Conservation (phyloP, 176 grass and related monocot genomes). For the Carex littledalei region DNA sequence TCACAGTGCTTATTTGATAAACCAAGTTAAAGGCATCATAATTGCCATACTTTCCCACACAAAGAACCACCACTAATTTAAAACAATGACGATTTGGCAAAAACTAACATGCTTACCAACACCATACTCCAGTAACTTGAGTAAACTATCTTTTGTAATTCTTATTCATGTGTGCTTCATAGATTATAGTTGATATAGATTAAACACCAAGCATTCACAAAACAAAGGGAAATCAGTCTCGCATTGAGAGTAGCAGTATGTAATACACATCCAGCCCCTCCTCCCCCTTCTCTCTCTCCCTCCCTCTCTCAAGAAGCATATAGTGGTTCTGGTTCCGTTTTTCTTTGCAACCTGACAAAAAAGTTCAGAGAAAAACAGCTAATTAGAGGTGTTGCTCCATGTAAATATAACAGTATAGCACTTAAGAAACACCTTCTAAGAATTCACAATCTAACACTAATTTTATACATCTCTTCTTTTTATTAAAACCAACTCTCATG, state of each 20-base stretch:
- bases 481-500: not conserved
- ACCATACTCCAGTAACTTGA: not conserved
- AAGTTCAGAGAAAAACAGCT: conserved; percentile 2
- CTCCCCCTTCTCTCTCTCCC: not conserved
- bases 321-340: conserved; percentile 43
- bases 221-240: not conserved
- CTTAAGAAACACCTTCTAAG: conserved; percentile 1
- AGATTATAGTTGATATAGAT: not conserved
- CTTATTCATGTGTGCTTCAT: not conserved
- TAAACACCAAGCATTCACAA: not conserved
- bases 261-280: not conserved
- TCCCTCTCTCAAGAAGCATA: conserved; percentile 36
- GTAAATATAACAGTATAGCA: not conserved
- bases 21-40: not conserved
- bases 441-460: not conserved
- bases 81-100: not conserved
- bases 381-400: not conserved
- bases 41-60: not conserved
- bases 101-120: not conserved
- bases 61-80: not conserved
- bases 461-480: not conserved
- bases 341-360: conserved; percentile 67
- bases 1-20: not conserved
- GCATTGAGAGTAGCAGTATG: not conserved
- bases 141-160: not conserved